Evolutionary conservation across 2,329 filamentous ascomycete species (phyloP).

Genomic region (Trematosphaeria pertusa): DNA sequence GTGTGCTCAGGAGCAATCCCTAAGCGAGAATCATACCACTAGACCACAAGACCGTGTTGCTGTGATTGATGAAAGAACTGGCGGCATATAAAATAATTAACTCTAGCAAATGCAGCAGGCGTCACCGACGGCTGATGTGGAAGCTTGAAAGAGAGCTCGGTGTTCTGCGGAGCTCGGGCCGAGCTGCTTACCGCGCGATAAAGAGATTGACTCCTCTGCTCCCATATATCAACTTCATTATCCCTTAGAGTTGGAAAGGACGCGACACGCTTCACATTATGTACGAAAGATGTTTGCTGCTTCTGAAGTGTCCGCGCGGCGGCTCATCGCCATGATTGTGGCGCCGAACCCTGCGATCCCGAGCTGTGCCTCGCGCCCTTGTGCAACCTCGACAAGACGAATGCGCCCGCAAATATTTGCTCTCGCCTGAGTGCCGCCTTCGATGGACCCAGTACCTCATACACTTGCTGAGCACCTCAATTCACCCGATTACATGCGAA

Average conservation of each 20-base stretch:
- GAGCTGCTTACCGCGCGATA: too few relatives aligned
- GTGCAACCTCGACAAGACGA: not conserved
- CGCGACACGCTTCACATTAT: not conserved
- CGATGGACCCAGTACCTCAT: not conserved
- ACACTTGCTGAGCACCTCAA: not conserved
- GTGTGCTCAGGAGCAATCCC: slow-evolving; percentile 49
- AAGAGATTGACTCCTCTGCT: slow-evolving; percentile 7
- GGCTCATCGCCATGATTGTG: not conserved
- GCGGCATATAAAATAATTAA: not conserved
- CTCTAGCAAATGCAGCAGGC: too few relatives aligned
- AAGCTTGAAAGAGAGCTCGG: too few relatives aligned
- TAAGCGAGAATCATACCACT: slow-evolving; percentile 77
- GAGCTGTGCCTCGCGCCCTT: not conserved
- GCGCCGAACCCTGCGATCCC: not conserved
- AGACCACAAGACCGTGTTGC: slow-evolving; percentile 58
- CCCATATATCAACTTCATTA: slow-evolving; percentile 9
- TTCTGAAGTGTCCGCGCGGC: not conserved
- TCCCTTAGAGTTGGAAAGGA: not conserved
- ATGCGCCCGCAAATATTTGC: not conserved
- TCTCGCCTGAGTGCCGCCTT: not conserved
- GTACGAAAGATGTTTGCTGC: not conserved
- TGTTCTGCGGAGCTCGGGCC: too few relatives aligned
- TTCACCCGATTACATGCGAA: not conserved
- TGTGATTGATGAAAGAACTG: slow-evolving; percentile 9
- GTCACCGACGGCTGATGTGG: too few relatives aligned